Percentiles rank a stretch among this genome's conserved stretches.
These are phyloP conservation scores for Rhizodiscina lignyota DNA, from an alignment of 495 filamentous ascomycete species.

Conservation along the genomic window DNA sequence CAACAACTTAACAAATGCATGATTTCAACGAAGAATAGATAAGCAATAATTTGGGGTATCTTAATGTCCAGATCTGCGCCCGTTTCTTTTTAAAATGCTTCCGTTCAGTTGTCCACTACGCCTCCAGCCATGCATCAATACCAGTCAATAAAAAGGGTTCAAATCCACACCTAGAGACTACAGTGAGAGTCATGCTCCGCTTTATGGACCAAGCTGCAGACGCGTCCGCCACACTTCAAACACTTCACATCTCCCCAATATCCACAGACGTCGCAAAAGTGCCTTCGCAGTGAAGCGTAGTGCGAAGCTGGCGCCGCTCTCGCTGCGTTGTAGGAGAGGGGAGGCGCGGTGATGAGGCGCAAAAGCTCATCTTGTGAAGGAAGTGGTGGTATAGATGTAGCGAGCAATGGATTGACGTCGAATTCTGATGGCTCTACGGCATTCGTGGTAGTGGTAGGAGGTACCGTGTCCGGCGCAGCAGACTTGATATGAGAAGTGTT, in stretches of 20 bases:
- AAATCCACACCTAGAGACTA: no score
- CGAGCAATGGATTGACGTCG: constrained; percentile 47
- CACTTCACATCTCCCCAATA: constrained; percentile 84
- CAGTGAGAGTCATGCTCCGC: constrained; percentile 40
- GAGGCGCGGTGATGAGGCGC: constrained; percentile 49
- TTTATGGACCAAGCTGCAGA: constrained; percentile 72
- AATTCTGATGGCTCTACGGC: constrained; percentile 11
- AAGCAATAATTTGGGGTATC: no score
- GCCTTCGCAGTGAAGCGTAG: constrained; percentile 33
- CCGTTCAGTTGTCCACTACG: no score
- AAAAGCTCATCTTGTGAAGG: constrained; percentile 54
- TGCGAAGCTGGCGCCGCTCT: constrained; percentile 38
- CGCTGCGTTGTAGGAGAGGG: constrained; percentile 65
- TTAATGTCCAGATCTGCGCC: no score
- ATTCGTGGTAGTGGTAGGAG: constrained; percentile 4
- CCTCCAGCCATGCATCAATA: no score
- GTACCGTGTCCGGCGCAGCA: not conserved
- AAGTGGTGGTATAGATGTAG: constrained; percentile 40
- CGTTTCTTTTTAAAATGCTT: no score
- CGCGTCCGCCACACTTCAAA: constrained; percentile 63
- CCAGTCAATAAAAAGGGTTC: no score
- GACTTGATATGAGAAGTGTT: not conserved
- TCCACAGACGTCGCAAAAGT: constrained; percentile 79
- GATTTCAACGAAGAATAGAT: no score
- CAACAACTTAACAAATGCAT: no score